Percentiles rank a stretch among this genome's conserved stretches.
phyloP scores from a whole-genome alignment of 306 rosid species.

The Vicia faba region DNA sequence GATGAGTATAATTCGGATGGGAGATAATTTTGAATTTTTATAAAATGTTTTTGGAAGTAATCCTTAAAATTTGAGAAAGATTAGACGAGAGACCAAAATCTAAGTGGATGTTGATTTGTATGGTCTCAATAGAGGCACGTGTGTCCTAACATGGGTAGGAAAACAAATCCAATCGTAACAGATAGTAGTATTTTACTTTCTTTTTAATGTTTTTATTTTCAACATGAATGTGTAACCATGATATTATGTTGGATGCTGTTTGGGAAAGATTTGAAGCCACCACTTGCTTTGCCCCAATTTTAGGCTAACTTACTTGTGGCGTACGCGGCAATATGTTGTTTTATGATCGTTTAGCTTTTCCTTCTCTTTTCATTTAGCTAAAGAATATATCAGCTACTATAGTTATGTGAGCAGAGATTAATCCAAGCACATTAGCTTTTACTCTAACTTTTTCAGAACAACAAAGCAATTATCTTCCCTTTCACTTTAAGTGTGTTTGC shows the following conservation, averaged over 20 bases:
- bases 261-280: slow-evolving; percentile 24
- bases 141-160: slow-evolving; percentile 33
- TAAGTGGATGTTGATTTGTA: neutral
- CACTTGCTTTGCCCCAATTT: slow-evolving; percentile 25
- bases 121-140: neutral
- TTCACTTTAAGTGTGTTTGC: too few species aligned
- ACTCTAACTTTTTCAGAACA: too few species aligned
- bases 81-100: neutral
- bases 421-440: too few species aligned
- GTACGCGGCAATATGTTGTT: slow-evolving; percentile 10
- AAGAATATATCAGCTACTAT: neutral
- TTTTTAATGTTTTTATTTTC: slow-evolving; percentile 5
- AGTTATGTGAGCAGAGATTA: too few species aligned
- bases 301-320: slow-evolving; percentile 19
- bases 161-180: slow-evolving; percentile 1
- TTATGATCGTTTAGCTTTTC: neutral
- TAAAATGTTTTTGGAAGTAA: too few species aligned
- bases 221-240: slow-evolving; percentile 22
- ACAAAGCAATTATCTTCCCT: too few species aligned
- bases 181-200: slow-evolving; percentile 15
- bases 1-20: too few species aligned
- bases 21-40: too few species aligned
- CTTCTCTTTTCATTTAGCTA: neutral
- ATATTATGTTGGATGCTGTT: slow-evolving; percentile 36
- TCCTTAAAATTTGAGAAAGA: neutral